A percentile compares a stretch with the other conserved stretches of the same genome.
These are phyloP conservation scores for Termitomyces sp. DNA, from an alignment of 768 basidiomycete genomes.

Conservation along the genomic window DNA sequence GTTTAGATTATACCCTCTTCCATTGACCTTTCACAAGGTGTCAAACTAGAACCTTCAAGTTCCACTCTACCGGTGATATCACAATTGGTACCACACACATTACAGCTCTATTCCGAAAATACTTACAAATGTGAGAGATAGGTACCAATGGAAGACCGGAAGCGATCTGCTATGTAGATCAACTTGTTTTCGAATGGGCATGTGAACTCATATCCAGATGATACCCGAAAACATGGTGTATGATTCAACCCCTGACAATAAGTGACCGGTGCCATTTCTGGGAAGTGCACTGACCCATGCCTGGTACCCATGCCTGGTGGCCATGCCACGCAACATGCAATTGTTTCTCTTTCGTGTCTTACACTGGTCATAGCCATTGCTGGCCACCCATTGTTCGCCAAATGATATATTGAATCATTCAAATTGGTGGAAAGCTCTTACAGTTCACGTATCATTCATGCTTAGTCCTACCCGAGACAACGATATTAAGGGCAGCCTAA, in stretches of 20 bases:
- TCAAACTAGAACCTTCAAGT: not conserved
- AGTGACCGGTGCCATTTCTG: constrained; percentile 3
- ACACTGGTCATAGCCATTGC: constrained; percentile 3
- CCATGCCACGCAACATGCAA: not conserved
- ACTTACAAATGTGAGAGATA: not conserved
- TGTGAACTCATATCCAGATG: constrained; percentile 5
- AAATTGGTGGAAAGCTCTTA: not conserved
- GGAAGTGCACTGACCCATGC: not conserved
- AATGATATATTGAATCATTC: not conserved
- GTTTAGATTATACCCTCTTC: constrained; percentile 16
- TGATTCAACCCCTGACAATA: not conserved
- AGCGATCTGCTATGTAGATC: constrained; percentile 18
- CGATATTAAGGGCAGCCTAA: not conserved
- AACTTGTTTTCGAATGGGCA: constrained; percentile 21
- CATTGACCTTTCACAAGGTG: not conserved
- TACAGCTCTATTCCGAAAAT: not conserved
- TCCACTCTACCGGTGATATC: not conserved
- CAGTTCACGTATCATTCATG: not conserved
- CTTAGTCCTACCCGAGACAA: constrained; percentile 1
- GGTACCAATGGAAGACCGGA: constrained; percentile 4
- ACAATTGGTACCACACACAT: not conserved
- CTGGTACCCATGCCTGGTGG: not conserved
- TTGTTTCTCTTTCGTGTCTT: not conserved
- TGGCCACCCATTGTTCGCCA: not conserved
- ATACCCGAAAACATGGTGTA: constrained; percentile 13